Evolutionary conservation across 2,329 filamentous ascomycete species (phyloP), one percentile per base, ranked within the genome.

Genomic region (Rhynchosporium graminicola): DNA sequence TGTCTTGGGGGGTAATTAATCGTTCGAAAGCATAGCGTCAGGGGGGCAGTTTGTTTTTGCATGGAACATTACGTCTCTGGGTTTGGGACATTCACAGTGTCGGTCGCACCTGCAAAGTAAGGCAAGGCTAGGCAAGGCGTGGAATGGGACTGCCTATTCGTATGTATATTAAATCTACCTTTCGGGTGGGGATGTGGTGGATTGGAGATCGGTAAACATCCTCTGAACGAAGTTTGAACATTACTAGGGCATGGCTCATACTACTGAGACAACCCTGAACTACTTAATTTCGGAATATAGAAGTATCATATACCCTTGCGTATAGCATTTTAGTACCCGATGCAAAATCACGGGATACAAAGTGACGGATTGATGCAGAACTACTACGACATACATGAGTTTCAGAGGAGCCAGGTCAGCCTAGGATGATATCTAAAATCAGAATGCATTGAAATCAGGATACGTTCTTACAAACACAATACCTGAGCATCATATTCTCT

Each of bases 21-120:
- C 63, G 59, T 71, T 70, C 33, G 70, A 66, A 68, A 72, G 72
- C 72, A 73, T 72, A 73, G 72, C 71, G 71, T 69, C 64, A 66
- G 70, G 69, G 62, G 67, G 65, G 68, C 56, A 67, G 50, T 46
- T 60, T 54, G 50, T 55, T 63, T 64, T 58, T 63, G 56, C 65
- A 64, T 64, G 64, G 64, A 60, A 65, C 48, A 65, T 63, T 20
- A 20, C 59, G 60, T 57, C 62, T 63, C 59, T 60, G 38, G 62
- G 20, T 63, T 36, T 54, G 51, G 64, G 67, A 40, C 56, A 59
- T 54, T 68, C 63, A 64, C 68, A 67, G 63, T 70, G 66, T 63
- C 64, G 66, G 67, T 57, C 69, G 65, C 59, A 57, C 57, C 46
- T 66, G 33, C 33, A 36, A 9, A 20, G 20, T 20, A 20, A 55